Percentiles rank a stretch among this genome's conserved stretches.
phyloP scores from a whole-genome alignment of 2,329 filamentous ascomycete species.

The Penicillium sp. region DNA sequence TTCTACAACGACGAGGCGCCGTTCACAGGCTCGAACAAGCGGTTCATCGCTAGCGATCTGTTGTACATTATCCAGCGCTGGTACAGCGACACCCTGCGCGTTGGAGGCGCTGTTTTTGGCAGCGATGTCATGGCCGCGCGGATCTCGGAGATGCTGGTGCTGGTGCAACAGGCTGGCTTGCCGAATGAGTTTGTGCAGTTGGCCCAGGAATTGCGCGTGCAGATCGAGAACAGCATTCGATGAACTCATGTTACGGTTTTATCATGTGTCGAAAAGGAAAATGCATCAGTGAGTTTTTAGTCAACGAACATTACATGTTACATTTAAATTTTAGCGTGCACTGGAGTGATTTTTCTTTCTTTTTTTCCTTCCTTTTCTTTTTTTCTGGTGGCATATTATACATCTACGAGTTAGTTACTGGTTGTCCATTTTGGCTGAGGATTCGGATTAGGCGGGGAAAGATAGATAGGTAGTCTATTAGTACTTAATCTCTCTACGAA shows the following conservation, averaged over 20 bases:
- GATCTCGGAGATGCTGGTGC: constrained; percentile 42
- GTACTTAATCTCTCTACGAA: too few relatives aligned
- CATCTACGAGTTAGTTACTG: not conserved
- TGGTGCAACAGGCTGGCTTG: constrained; percentile 43
- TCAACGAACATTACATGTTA: not conserved
- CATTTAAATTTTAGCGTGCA: not conserved
- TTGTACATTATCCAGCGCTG: constrained; percentile 59
- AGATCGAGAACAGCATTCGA: constrained; percentile 38
- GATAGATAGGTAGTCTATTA: too few relatives aligned
- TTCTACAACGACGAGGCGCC: constrained; percentile 65
- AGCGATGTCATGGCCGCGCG: constrained; percentile 55
- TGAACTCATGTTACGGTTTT: constrained; percentile 18
- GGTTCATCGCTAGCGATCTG: constrained; percentile 58
- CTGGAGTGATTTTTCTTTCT: not conserved
- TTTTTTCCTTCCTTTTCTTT: not conserved
- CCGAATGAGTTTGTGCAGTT: constrained; percentile 35
- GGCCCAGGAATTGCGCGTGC: constrained; percentile 38
- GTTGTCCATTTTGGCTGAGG: not conserved
- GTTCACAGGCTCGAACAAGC: constrained; percentile 56
- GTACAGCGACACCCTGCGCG: constrained; percentile 55
- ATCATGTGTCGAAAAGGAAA: not conserved
- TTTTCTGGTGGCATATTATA: not conserved
- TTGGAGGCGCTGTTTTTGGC: constrained; percentile 56
- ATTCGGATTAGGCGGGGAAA: too few relatives aligned
- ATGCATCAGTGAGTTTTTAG: not conserved